Evolutionary conservation across 2,329 filamentous ascomycete species (phyloP).

Genomic region (Aureobasidium sp.): DNA sequence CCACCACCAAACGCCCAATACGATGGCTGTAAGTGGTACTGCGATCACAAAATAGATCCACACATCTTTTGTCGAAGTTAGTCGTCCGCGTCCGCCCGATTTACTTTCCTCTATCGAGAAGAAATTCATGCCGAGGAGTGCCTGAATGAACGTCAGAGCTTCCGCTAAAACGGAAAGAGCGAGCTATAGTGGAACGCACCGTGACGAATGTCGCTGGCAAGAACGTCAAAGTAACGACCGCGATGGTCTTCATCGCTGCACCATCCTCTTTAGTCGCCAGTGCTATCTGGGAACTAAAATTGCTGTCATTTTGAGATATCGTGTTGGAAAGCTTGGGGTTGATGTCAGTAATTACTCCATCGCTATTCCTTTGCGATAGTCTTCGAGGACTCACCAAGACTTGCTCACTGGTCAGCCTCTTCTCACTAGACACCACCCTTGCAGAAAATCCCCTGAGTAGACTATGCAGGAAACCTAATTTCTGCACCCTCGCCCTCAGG

Average conservation of each 20-base stretch:
- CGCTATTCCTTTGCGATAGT: background rate
- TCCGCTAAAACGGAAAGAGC: background rate
- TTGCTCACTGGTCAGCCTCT: background rate
- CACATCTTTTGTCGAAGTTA: background rate
- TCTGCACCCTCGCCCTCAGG: background rate
- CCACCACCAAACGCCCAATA: background rate
- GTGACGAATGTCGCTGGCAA: constrained; percentile 24
- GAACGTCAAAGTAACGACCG: constrained; percentile 33
- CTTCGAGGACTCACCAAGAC: background rate
- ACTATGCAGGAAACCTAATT: background rate
- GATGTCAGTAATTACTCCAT: background rate
- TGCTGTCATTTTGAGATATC: constrained; percentile 34
- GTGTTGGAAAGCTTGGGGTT: constrained; percentile 22
- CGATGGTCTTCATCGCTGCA: constrained; percentile 35
- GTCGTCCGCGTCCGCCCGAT: background rate
- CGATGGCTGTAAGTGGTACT: background rate
- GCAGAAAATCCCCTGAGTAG: background rate
- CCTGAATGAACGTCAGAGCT: background rate
- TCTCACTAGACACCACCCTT: background rate
- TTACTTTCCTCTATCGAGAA: background rate
- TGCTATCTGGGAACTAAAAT: background rate
- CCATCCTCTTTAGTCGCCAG: constrained; percentile 29
- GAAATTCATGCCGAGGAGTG: constrained; percentile 1
- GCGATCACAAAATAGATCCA: background rate
- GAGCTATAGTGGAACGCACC: background rate